A percentile compares a stretch with the other conserved stretches of the same genome.
phyloP scores from a whole-genome alignment of 164 flowering plant genomes.

The Malania oleifera region DNA sequence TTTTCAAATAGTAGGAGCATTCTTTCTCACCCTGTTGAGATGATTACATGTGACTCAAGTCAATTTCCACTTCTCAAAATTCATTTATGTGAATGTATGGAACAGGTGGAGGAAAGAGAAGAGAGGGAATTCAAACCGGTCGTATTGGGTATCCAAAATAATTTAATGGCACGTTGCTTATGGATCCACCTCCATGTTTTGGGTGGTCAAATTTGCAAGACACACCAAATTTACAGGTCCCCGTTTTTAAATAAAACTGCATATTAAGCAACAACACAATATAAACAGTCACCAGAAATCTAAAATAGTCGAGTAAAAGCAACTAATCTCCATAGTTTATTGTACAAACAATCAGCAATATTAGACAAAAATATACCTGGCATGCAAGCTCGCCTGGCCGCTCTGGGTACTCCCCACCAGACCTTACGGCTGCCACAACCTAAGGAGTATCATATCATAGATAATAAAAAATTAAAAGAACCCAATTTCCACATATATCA shows the following conservation, averaged over 20 bases:
- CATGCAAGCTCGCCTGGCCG: constrained; percentile 40
- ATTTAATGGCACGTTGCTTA: constrained; percentile 30
- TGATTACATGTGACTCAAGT: not conserved
- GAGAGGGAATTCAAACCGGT: constrained; percentile 21
- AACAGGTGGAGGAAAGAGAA: not conserved
- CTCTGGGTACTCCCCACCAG: constrained; percentile 42
- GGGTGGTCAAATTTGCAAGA: constrained; percentile 49
- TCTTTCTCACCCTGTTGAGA: constrained; percentile 38
- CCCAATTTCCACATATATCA: not conserved
- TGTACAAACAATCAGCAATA: not conserved
- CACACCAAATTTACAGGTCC: constrained; percentile 44
- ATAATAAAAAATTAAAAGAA: not conserved
- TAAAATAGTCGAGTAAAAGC: not conserved
- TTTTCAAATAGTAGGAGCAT: constrained; percentile 49
- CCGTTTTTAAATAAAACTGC: constrained; percentile 44
- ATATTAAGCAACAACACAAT: not conserved
- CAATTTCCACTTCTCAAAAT: not conserved
- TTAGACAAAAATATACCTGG: constrained; percentile 23
- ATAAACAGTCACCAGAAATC: not conserved
- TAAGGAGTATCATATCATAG: constrained; percentile 9
- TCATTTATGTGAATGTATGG: not conserved
- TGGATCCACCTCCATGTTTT: constrained; percentile 33
- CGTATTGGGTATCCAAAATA: constrained; percentile 34
- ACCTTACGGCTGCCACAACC: constrained; percentile 41
- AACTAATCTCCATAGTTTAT: not conserved